A percentile compares a stretch with the other conserved stretches of the same genome.
phyloP scores from a whole-genome alignment of 2,329 filamentous ascomycete genomes.

The Diaporthe australafricana region DNA sequence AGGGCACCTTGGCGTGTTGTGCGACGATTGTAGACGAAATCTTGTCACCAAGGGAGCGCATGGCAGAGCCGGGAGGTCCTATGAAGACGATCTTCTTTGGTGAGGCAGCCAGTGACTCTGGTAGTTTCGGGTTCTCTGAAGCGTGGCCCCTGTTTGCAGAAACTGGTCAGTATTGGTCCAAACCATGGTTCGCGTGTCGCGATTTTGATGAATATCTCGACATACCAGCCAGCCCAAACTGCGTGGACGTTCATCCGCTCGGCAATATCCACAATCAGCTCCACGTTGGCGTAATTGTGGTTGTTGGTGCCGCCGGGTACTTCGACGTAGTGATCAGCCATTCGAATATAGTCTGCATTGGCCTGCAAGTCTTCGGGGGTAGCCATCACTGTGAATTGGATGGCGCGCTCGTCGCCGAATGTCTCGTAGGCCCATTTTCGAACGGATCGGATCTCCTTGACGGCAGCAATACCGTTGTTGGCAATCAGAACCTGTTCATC shows the following conservation, averaged over 20 bases:
- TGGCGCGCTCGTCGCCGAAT: constrained; percentile 97
- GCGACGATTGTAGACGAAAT: constrained; percentile 99
- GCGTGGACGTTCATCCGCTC: constrained; percentile 99
- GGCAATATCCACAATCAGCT: constrained; percentile 97
- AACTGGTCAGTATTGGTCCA: constrained; percentile 21
- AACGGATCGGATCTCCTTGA: constrained; percentile 99
- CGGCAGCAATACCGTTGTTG: constrained; percentile 99
- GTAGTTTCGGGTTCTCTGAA: constrained; percentile 97
- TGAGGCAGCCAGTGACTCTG: constrained; percentile 94
- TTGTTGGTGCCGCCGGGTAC: constrained; percentile 99
- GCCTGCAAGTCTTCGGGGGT: constrained; percentile 97
- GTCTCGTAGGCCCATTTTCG: constrained; percentile 99
- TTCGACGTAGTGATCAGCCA: constrained; percentile 99
- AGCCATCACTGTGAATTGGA: constrained; percentile 99
- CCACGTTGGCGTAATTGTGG: constrained; percentile 99
- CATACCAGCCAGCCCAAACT: constrained; percentile 98
- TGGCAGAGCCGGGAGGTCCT: constrained; percentile 95
- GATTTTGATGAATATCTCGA: background rate
- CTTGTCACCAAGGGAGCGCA: constrained; percentile 99
- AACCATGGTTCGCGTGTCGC: constrained; percentile 35
- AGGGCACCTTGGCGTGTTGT: constrained; percentile 94
- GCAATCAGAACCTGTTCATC: constrained; percentile 87
- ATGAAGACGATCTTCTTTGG: constrained; percentile 99
- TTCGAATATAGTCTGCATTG: constrained; percentile 99
- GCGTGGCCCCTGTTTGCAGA: constrained; percentile 81